Conservation (phyloP, 148 eudicot species). For the Fagopyrum homotropicum region DNA sequence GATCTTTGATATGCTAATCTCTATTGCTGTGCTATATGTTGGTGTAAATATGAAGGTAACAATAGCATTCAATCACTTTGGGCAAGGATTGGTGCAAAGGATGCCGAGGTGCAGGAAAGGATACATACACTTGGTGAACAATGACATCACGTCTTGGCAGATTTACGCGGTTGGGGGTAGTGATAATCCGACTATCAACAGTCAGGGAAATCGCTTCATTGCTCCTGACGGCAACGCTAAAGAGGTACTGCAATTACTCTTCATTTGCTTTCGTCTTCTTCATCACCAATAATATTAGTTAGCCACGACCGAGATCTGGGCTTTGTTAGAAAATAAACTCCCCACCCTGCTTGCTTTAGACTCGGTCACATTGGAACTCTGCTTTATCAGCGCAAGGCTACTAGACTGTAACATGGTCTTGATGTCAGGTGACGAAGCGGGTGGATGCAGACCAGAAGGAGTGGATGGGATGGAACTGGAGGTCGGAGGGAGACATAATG, state of each 20-base stretch:
- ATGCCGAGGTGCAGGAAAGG: conserved; percentile 60
- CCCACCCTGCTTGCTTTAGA: background rate
- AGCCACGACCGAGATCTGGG: background rate
- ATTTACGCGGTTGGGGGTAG: conserved; percentile 58
- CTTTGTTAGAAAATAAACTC: background rate
- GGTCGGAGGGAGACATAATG: conserved; percentile 55
- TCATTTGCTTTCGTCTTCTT: background rate
- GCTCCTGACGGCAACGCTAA: conserved; percentile 37
- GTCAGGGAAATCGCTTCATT: conserved; percentile 52
- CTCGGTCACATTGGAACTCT: background rate
- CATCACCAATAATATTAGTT: too few relatives aligned
- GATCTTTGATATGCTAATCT: background rate
- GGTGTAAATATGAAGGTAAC: conserved; percentile 17
- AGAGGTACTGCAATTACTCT: conserved; percentile 26
- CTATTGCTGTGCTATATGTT: background rate
- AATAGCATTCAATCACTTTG: conserved; percentile 47
- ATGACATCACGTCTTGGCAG: conserved; percentile 43
- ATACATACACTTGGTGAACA: conserved; percentile 45
- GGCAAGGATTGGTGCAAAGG: conserved; percentile 45
- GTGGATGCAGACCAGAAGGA: conserved; percentile 47
- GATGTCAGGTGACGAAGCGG: conserved; percentile 50
- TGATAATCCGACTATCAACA: conserved; percentile 52
- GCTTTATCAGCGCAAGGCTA: too few relatives aligned
- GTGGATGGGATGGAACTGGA: conserved; percentile 62
- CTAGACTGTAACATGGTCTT: too few relatives aligned